A percentile compares a stretch with the other conserved stretches of the same genome.
Conservation (phyloP, 106 monocot genomes). For the Dendrobium nobile region DNA sequence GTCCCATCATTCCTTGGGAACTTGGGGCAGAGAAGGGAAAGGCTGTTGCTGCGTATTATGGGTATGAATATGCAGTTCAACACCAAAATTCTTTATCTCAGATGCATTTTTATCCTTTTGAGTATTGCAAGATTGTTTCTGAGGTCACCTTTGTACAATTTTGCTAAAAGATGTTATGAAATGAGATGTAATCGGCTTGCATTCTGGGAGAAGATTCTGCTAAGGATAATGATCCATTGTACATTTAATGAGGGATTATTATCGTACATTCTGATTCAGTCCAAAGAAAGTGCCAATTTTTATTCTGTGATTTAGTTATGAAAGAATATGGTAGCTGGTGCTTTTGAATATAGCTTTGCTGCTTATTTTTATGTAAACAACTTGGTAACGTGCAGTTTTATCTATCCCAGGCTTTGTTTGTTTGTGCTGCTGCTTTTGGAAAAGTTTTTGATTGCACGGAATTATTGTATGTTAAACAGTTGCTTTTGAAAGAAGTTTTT, state of each 20-base stretch:
- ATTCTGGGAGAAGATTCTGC: constrained; percentile 4
- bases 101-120: background rate
- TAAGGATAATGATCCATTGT: background rate
- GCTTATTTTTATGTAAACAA: background rate
- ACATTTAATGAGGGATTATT: background rate
- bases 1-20: constrained; percentile 94
- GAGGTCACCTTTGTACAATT: background rate
- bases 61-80: constrained; percentile 43
- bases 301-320: background rate
- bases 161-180: background rate
- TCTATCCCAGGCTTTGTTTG: background rate
- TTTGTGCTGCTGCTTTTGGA: background rate
- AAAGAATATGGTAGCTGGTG: background rate
- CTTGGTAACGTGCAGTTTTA: background rate
- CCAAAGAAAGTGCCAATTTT: background rate
- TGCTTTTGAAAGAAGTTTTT: background rate
- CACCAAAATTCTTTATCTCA: background rate
- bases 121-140: background rate
- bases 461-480: background rate
- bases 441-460: background rate
- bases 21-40: constrained; percentile 93
- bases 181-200: background rate
- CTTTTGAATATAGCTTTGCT: background rate
- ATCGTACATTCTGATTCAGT: background rate
- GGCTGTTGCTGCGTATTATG: constrained; percentile 93